Conservation (phyloP, 441 rosid genomes). For the Omphalea diandra region DNA sequence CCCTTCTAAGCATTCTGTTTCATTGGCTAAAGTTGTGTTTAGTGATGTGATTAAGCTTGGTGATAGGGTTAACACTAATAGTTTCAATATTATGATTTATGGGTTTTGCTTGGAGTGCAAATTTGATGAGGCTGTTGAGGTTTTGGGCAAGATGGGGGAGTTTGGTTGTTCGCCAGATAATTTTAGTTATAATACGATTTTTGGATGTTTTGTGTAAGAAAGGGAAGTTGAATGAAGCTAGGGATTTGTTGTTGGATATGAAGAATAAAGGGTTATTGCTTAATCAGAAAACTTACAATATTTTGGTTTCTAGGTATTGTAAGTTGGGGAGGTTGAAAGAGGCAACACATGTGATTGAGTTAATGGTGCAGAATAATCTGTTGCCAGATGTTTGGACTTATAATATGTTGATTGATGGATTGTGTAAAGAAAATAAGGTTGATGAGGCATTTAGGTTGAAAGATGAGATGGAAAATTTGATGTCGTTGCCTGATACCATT, state of each 20-base stretch:
- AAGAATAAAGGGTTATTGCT: conserved; percentile 58
- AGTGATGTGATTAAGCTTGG: conserved; percentile 50
- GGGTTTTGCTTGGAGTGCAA: conserved; percentile 71
- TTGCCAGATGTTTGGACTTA: conserved; percentile 68
- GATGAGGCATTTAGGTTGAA: conserved; percentile 57
- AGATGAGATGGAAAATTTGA: conserved; percentile 63
- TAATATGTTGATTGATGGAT: conserved; percentile 67
- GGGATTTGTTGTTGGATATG: conserved; percentile 70
- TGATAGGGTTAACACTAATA: conserved; percentile 44
- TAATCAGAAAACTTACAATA: conserved; percentile 56
- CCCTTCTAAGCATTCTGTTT: conserved; percentile 57
- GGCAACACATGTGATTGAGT: conserved; percentile 58
- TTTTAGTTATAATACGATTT: conserved; percentile 65
- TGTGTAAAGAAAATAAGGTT: conserved; percentile 53
- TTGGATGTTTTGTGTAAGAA: conserved; percentile 69
- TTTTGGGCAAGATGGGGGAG: conserved; percentile 51
- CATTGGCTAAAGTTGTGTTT: conserved; percentile 53
- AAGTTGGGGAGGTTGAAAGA: conserved; percentile 72
- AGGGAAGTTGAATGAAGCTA: conserved; percentile 67
- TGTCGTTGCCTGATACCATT: conserved; percentile 66
- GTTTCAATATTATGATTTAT: conserved; percentile 64
- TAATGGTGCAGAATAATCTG: conserved; percentile 56
- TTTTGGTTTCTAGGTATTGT: conserved; percentile 70
- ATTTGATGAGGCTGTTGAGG: conserved; percentile 46
- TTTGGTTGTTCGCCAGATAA: conserved; percentile 62